Conservation (phyloP, 192 early-diverging fungal genomes). For the Backusella morwellensis region DNA sequence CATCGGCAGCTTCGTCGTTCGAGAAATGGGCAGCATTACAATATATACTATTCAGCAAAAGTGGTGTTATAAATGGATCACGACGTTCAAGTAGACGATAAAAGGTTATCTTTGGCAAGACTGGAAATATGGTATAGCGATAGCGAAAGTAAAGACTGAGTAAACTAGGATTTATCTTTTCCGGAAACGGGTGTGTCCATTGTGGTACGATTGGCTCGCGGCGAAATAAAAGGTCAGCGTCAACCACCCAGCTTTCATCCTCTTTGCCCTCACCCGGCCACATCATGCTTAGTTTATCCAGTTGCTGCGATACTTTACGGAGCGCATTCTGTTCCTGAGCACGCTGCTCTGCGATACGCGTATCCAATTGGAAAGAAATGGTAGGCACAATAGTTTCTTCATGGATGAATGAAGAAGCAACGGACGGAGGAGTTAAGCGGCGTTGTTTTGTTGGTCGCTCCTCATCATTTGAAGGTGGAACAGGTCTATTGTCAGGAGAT, state of each 20-base stretch:
- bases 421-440: neutral
- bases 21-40: slow-evolving; percentile 11
- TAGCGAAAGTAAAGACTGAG: slow-evolving; percentile 20
- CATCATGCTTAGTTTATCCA: slow-evolving; percentile 10
- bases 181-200: neutral
- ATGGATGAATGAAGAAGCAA: neutral
- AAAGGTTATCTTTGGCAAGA: slow-evolving; percentile 13
- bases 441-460: neutral
- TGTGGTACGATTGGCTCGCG: neutral
- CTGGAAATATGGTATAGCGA: slow-evolving; percentile 20
- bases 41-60: slow-evolving; percentile 22
- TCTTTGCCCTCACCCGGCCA: slow-evolving; percentile 12
- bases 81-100: neutral
- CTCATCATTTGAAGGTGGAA: neutral
- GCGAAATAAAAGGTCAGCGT: neutral
- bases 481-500: neutral
- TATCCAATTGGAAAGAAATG: neutral
- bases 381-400: neutral
- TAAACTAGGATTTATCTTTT: neutral
- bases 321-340: neutral
- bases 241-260: neutral
- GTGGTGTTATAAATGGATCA: slow-evolving; percentile 11
- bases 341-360: neutral
- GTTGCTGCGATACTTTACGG: neutral
- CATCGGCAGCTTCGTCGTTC: slow-evolving; percentile 1